These are phyloP conservation scores for Citrus australasica DNA, from an alignment of 345 rosid genomes.

Conservation along the genomic window DNA sequence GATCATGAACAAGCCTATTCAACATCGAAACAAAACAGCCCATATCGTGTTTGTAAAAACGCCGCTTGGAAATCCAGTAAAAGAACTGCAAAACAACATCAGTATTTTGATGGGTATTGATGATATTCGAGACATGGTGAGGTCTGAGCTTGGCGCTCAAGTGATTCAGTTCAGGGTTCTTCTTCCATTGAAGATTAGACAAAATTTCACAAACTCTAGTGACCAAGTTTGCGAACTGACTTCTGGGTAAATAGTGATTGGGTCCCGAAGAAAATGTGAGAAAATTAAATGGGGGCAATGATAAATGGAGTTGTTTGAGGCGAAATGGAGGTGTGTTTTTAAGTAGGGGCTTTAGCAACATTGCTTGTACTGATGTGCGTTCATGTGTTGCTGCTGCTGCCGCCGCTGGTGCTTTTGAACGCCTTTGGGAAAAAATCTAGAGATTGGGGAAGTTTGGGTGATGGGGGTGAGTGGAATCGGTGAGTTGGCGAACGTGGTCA, in stretches of 20 bases:
- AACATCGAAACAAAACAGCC: conserved; percentile 42
- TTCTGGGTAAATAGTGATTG: background rate
- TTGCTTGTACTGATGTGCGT: conserved; percentile 3
- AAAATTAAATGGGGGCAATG: background rate
- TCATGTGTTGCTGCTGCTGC: conserved; percentile 2
- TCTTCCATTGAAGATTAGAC: conserved; percentile 37
- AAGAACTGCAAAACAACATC: conserved; percentile 37
- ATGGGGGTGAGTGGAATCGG: background rate
- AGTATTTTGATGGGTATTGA: conserved; percentile 32
- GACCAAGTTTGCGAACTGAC: conserved; percentile 23
- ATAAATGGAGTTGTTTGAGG: background rate
- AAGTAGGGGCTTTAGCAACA: conserved; percentile 18
- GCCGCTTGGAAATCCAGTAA: conserved; percentile 48
- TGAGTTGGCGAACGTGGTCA: conserved; percentile 14
- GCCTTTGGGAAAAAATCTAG: background rate
- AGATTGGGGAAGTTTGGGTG: background rate
- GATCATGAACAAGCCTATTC: conserved; percentile 46
- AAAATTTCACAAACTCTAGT: conserved; percentile 33
- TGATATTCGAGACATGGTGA: conserved; percentile 42
- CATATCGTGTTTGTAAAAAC: conserved; percentile 49
- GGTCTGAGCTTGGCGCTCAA: conserved; percentile 35
- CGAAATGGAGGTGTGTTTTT: conserved; percentile 1
- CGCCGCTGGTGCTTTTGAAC: background rate
- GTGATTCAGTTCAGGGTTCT: conserved; percentile 33
- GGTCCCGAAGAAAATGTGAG: conserved; percentile 23